Percentiles rank a stretch among this genome's conserved stretches.
Conservation (phyloP, 495 filamentous ascomycete genomes). For the Xylaria bambusicola region DNA sequence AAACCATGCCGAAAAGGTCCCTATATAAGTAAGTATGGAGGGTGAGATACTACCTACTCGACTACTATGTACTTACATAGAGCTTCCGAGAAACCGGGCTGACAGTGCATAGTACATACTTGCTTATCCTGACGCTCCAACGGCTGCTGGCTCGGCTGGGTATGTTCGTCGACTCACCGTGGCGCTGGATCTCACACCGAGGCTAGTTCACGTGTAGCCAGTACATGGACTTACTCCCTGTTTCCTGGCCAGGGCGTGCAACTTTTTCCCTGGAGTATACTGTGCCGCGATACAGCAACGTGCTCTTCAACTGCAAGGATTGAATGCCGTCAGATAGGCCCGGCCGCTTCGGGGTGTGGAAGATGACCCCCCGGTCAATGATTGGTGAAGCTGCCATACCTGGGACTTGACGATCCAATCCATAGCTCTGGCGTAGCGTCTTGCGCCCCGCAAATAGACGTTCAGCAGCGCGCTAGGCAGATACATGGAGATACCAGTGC, state of each 20-base stretch:
- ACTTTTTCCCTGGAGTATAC: neutral
- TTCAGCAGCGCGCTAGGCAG: too few species aligned
- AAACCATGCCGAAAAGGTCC: too few species aligned
- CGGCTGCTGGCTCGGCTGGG: neutral
- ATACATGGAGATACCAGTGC: too few species aligned
- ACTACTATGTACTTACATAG: neutral
- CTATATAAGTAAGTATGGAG: too few species aligned
- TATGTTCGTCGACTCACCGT: slow-evolving; percentile 3
- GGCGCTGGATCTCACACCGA: slow-evolving; percentile 20
- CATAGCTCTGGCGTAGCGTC: slow-evolving; percentile 4
- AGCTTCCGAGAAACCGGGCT: slow-evolving; percentile 1
- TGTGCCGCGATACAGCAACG: neutral
- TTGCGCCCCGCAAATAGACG: slow-evolving; percentile 17
- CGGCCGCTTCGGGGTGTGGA: slow-evolving; percentile 9
- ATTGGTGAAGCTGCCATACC: slow-evolving; percentile 16
- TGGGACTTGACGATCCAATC: slow-evolving; percentile 12
- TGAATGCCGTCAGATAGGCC: slow-evolving; percentile 13
- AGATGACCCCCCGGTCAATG: slow-evolving; percentile 5
- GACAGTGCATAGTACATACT: neutral
- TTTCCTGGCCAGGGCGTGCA: neutral
- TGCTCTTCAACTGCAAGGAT: slow-evolving; percentile 10
- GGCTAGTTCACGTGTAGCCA: too few species aligned
- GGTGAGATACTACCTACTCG: too few species aligned
- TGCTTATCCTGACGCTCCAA: neutral
- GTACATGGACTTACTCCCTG: too few species aligned